Conservation (phyloP, 2,329 filamentous ascomycete genomes). For the Huntiella abstrusa region DNA sequence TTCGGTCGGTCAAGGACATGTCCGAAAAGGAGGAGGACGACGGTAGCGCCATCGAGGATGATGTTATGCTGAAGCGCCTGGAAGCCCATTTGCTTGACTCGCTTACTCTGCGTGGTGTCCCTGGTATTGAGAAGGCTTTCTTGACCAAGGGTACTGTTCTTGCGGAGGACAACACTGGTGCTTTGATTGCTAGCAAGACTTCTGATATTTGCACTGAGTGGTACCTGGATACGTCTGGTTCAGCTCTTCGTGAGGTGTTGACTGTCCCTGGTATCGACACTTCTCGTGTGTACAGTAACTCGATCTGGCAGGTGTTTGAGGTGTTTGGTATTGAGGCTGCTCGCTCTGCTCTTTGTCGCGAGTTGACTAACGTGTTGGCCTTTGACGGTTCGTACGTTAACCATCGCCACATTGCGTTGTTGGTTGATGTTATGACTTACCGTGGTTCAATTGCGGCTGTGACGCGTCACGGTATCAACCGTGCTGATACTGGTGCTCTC, state of each 20-base stretch:
- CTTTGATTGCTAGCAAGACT: constrained; percentile 53
- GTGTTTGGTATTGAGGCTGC: constrained; percentile 95
- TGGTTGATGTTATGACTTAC: constrained; percentile 96
- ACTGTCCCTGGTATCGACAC: constrained; percentile 76
- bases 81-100: constrained; percentile 84
- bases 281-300: constrained; percentile 77
- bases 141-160: constrained; percentile 64
- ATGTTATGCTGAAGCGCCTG: constrained; percentile 80
- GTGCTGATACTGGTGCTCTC: constrained; percentile 88
- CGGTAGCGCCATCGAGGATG: constrained; percentile 55
- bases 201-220: constrained; percentile 70
- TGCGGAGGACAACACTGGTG: constrained; percentile 48
- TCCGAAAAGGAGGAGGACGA: constrained; percentile 61
- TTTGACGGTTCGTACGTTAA: constrained; percentile 99
- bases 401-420: constrained; percentile 83
- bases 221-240: constrained; percentile 90
- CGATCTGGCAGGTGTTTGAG: constrained; percentile 83
- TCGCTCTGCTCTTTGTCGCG: constrained; percentile 66
- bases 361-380: constrained; percentile 80
- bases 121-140: constrained; percentile 79
- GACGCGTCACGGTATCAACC: constrained; percentile 95
- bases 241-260: constrained; percentile 66
- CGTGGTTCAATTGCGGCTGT: constrained; percentile 87
- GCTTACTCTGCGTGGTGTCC: constrained; percentile 75
- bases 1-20: constrained; percentile 55